phyloP scores from a whole-genome alignment of 2,329 filamentous ascomycete genomes.

The Aplosporella prunicola region DNA sequence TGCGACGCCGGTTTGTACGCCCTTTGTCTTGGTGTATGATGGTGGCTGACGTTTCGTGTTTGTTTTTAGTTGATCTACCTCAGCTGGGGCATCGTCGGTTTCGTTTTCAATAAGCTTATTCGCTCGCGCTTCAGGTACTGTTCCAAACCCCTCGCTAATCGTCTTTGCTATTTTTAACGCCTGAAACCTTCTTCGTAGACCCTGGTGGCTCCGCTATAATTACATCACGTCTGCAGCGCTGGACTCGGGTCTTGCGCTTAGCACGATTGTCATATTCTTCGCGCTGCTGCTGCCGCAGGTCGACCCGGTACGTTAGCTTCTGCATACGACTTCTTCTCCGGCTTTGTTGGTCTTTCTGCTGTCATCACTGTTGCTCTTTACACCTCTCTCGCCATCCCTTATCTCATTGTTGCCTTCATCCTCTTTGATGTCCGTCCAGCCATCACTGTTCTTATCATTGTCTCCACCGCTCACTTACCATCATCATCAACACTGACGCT shows the following conservation, averaged over 20 bases:
- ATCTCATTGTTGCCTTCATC: slow-evolving; percentile 2
- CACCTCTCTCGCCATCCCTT: slow-evolving; percentile 6
- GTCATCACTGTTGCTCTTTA: no score
- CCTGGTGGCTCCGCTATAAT: slow-evolving; percentile 12
- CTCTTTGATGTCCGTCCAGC: no score
- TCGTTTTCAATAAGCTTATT: slow-evolving; percentile 19
- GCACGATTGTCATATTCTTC: slow-evolving; percentile 21
- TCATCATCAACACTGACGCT: no score
- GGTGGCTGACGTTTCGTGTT: neutral
- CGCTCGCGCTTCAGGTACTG: slow-evolving; percentile 43
- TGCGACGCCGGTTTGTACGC: slow-evolving; percentile 45
- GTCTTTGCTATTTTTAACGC: no score
- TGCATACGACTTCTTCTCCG: no score
- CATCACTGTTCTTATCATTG: no score
- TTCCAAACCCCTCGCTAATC: no score
- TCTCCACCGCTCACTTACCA: no score
- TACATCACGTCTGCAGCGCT: slow-evolving; percentile 20
- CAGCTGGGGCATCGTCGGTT: slow-evolving; percentile 19
- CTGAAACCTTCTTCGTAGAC: slow-evolving; percentile 40
- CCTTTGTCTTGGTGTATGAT: slow-evolving; percentile 28
- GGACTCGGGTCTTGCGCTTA: slow-evolving; percentile 19
- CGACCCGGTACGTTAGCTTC: slow-evolving; percentile 18
- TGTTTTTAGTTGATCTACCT: slow-evolving; percentile 20
- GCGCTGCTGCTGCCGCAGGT: slow-evolving; percentile 17
- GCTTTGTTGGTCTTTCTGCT: no score